phyloP scores from a whole-genome alignment of 179 eudicot genomes.

The Silene vulgaris region DNA sequence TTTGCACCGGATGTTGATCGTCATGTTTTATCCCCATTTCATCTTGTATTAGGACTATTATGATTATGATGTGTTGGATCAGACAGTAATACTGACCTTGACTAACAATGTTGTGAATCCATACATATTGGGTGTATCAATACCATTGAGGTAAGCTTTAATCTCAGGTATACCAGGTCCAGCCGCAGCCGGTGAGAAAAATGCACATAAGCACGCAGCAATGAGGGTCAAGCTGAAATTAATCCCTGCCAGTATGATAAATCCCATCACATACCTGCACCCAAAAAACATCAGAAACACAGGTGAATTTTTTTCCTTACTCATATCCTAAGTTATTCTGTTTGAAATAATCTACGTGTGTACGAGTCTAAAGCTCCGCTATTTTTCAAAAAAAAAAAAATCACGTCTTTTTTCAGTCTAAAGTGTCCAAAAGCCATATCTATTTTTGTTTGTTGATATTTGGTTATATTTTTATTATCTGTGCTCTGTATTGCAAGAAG shows the following conservation, averaged over 20 bases:
- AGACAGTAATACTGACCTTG: conserved; percentile 42
- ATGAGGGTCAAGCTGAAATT: conserved; percentile 57
- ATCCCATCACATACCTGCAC: conserved; percentile 73
- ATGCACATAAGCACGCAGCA: conserved; percentile 61
- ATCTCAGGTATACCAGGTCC: conserved; percentile 94
- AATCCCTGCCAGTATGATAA: conserved; percentile 42
- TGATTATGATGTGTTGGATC: not conserved
- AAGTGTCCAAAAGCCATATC: too few relatives aligned
- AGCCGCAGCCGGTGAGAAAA: conserved; percentile 87
- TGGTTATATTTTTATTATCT: too few relatives aligned
- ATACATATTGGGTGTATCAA: conserved; percentile 85
- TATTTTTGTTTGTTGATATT: too few relatives aligned
- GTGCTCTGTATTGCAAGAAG: not conserved
- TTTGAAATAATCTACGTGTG: not conserved
- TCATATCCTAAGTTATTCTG: not conserved
- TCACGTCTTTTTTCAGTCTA: not conserved
- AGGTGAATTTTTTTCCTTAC: too few relatives aligned
- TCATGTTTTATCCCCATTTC: not conserved
- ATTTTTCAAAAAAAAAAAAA: not conserved
- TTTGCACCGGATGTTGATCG: too few relatives aligned
- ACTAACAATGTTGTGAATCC: conserved; percentile 75
- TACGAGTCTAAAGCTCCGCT: not conserved
- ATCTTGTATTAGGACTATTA: not conserved
- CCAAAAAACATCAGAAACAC: conserved; percentile 4
- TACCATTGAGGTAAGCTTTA: conserved; percentile 85